phyloP scores from a whole-genome alignment of 1,284 basidiomycete species.

The Tylopilus sp. region DNA sequence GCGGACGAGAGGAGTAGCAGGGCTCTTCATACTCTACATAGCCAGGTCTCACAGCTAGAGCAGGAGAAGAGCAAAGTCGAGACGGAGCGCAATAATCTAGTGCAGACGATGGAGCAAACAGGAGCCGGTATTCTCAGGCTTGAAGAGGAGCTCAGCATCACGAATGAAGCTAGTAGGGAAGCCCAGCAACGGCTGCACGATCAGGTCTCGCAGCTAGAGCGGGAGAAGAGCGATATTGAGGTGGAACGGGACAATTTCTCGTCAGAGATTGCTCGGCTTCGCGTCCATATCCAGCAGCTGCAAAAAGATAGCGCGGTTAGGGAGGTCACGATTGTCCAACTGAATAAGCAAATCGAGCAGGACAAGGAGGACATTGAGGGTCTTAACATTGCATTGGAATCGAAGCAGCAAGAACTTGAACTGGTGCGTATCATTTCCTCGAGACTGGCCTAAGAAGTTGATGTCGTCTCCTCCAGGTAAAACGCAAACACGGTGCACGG shows the following conservation, averaged over 20 bases:
- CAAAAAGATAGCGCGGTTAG: slow-evolving; percentile 80
- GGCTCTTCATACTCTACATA: neutral
- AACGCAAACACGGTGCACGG: slow-evolving; percentile 63
- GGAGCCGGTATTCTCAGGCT: neutral
- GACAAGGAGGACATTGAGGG: slow-evolving; percentile 77
- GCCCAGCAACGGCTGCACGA: slow-evolving; percentile 6
- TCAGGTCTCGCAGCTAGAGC: slow-evolving; percentile 14
- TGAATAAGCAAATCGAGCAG: slow-evolving; percentile 64
- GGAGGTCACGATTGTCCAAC: slow-evolving; percentile 76
- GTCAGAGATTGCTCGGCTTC: slow-evolving; percentile 63
- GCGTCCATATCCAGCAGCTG: slow-evolving; percentile 65
- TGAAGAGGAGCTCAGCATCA: neutral
- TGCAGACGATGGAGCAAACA: neutral
- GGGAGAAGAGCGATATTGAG: slow-evolving; percentile 3
- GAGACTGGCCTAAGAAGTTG: neutral
- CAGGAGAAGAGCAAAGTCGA: slow-evolving; percentile 14
- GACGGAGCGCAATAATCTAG: slow-evolving; percentile 3
- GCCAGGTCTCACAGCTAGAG: slow-evolving; percentile 17
- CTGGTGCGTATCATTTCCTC: slow-evolving; percentile 52
- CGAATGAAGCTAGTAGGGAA: slow-evolving; percentile 3
- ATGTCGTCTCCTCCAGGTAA: slow-evolving; percentile 51
- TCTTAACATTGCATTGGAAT: slow-evolving; percentile 82
- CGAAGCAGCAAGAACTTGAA: slow-evolving; percentile 88
- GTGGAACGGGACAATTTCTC: slow-evolving; percentile 40
- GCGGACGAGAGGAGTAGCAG: slow-evolving; percentile 1